Conservation (phyloP, 2,329 filamentous ascomycete species). For the Metarhizium sp. region DNA sequence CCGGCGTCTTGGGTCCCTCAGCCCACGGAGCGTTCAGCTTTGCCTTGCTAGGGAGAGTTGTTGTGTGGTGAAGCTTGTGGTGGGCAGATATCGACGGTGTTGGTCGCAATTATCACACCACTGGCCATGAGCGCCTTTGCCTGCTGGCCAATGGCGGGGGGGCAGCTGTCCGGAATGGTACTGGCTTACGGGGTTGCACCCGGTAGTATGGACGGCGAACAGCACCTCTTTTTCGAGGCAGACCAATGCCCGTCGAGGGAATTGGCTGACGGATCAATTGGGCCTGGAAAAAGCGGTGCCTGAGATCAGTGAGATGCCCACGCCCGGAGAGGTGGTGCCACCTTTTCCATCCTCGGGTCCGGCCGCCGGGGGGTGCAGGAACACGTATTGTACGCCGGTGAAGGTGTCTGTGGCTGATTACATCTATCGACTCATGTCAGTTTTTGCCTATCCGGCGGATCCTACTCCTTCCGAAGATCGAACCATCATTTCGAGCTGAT, state of each 20-base stretch:
- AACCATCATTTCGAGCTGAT: not conserved
- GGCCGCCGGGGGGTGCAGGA: no score
- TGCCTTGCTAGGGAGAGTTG: not conserved
- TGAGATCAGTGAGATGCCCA: not conserved
- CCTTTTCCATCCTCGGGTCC: not conserved
- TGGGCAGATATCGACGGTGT: slow-evolving; percentile 3
- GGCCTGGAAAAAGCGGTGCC: not conserved
- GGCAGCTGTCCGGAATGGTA: not conserved
- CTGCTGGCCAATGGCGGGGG: not conserved
- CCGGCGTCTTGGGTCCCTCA: not conserved
- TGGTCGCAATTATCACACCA: slow-evolving; percentile 4
- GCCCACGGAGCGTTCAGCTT: not conserved
- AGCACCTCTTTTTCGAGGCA: not conserved
- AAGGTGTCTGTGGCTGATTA: not conserved
- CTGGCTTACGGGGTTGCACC: not conserved
- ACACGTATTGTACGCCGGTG: no score
- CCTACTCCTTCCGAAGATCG: slow-evolving; percentile 1
- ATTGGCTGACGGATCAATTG: not conserved
- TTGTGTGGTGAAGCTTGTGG: not conserved
- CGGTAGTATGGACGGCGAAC: no score
- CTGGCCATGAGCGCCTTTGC: not conserved
- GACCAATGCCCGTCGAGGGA: not conserved
- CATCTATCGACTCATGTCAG: not conserved
- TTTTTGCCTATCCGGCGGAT: not conserved
- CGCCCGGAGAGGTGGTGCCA: not conserved